Evolutionary conservation across 2,329 filamentous ascomycete genomes (phyloP).

Genomic region (Fusarium robinianum): DNA sequence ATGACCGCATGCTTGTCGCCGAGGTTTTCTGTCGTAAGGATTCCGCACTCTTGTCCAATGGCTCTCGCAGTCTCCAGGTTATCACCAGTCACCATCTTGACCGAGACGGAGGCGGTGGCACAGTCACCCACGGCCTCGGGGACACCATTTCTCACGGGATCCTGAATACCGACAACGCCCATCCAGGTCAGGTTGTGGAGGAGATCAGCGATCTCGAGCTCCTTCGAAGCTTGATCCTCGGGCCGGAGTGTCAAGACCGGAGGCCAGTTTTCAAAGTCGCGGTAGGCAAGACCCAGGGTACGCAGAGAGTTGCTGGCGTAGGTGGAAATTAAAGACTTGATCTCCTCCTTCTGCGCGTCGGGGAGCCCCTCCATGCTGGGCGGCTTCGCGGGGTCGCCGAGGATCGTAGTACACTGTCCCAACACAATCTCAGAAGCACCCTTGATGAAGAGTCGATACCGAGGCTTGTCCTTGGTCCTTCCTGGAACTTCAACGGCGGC

Average conservation of each 20-base stretch:
- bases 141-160: conserved; percentile 65
- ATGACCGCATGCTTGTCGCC: conserved; percentile 72
- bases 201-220: conserved; percentile 57
- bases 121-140: conserved; percentile 64
- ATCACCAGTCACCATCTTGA: conserved; percentile 63
- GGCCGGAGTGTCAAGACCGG: conserved; percentile 55
- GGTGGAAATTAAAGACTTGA: conserved; percentile 57
- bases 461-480: too few relatives aligned
- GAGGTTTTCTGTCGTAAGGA: too few relatives aligned
- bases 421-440: conserved; percentile 61
- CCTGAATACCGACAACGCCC: conserved; percentile 64
- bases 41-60: conserved; percentile 48
- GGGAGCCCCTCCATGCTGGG: conserved; percentile 59
- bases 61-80: conserved; percentile 48
- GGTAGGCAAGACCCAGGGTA: conserved; percentile 73
- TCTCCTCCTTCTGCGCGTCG: conserved; percentile 52
- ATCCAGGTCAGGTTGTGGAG: conserved; percentile 46
- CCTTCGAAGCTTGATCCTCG: conserved; percentile 9
- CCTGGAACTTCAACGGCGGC: conserved; percentile 54
- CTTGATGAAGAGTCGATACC: conserved; percentile 58
- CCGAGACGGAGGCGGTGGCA: conserved; percentile 66
- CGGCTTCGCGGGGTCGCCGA: conserved; percentile 46
- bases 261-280: conserved; percentile 71
- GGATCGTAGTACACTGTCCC: conserved; percentile 44
- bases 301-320: conserved; percentile 70